phyloP scores from a whole-genome alignment of 768 basidiomycete genomes.

The Tulasnella sp. region DNA sequence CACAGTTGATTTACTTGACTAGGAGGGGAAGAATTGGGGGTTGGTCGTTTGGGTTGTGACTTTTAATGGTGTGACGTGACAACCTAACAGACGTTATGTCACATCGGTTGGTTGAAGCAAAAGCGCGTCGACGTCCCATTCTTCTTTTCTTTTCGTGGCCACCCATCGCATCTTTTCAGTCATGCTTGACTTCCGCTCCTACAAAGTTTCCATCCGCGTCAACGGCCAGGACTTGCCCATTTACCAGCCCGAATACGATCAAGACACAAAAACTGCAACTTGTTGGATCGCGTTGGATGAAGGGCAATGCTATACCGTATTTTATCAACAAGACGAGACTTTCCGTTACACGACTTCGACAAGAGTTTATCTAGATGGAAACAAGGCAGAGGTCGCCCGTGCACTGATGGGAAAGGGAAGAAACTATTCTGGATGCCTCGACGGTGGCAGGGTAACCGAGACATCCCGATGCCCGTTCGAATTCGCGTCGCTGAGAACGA shows the following conservation, averaged over 20 bases:
- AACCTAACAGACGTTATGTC: no score
- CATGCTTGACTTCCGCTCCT: background rate
- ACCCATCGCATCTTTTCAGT: background rate
- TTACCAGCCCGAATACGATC: conserved; percentile 7
- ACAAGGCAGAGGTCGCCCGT: background rate
- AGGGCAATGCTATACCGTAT: background rate
- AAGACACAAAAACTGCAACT: background rate
- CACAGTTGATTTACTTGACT: no score
- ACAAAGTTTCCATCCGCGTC: background rate
- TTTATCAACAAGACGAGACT: background rate
- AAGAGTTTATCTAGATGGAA: background rate
- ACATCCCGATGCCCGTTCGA: background rate
- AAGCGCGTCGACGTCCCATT: no score
- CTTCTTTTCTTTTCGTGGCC: no score
- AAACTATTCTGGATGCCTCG: background rate
- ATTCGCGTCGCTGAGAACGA: background rate
- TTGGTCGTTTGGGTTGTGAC: no score
- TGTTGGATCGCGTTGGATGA: background rate
- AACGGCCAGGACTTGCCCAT: background rate
- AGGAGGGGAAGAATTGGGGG: no score
- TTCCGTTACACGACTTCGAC: background rate
- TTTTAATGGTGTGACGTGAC: no score
- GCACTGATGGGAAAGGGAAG: background rate
- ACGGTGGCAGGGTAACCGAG: background rate
- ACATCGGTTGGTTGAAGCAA: no score